Evolutionary conservation across 768 basidiomycete genomes (phyloP).

Genomic region (Favolaschia claudopus): DNA sequence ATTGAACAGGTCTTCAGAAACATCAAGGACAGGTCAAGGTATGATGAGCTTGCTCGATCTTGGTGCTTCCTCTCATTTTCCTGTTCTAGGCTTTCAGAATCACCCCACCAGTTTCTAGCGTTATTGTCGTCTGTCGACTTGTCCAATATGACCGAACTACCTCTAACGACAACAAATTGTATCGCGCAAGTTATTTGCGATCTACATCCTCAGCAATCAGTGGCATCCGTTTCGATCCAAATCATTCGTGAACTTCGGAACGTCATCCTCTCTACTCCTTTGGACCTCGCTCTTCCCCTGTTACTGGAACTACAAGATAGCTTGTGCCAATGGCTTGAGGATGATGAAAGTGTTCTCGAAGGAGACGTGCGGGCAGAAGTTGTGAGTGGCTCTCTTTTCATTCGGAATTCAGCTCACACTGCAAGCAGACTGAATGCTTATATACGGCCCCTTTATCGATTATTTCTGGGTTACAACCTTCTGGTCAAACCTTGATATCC

Average conservation of each 20-base stretch:
- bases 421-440: constrained; percentile 42
- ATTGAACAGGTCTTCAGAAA: constrained; percentile 37
- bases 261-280: constrained; percentile 38
- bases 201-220: constrained; percentile 44
- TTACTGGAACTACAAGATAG: constrained; percentile 46
- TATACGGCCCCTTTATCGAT: constrained; percentile 54
- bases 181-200: constrained; percentile 40
- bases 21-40: constrained; percentile 29
- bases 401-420: neutral
- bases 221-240: constrained; percentile 38
- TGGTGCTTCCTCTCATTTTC: neutral
- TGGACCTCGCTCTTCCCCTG: constrained; percentile 40
- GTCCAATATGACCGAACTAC: constrained; percentile 21
- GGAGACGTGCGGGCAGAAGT: constrained; percentile 54
- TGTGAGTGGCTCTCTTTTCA: constrained; percentile 42
- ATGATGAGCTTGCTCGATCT: neutral
- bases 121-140: constrained; percentile 35
- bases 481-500: constrained; percentile 46
- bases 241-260: constrained; percentile 45
- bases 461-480: constrained; percentile 48
- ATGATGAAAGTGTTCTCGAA: constrained; percentile 47
- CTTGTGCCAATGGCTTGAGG: constrained; percentile 61
- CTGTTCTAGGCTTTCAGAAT: constrained; percentile 32
- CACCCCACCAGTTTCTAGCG: constrained; percentile 30
- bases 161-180: constrained; percentile 34